Conservation (phyloP, 805 yeast species). For the Kodamaea nitidulidarum region DNA sequence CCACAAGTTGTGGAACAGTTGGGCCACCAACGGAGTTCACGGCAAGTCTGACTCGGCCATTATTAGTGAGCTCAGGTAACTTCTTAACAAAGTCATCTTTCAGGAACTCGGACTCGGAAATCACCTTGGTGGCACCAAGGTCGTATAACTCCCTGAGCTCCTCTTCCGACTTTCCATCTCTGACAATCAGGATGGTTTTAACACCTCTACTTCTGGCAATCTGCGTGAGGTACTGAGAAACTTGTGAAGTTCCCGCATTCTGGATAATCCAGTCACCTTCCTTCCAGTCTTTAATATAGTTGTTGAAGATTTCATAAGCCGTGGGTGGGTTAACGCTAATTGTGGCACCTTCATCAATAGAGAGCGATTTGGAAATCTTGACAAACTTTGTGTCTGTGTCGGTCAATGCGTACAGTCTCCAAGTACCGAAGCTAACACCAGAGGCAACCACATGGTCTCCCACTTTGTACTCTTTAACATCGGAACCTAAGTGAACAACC, state of each 20-base stretch:
- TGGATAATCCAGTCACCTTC: slow-evolving; percentile 30
- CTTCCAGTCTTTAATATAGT: slow-evolving; percentile 19
- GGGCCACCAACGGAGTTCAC: slow-evolving; percentile 31
- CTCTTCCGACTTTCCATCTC: slow-evolving; percentile 28
- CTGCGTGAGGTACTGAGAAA: slow-evolving; percentile 28
- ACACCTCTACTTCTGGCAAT: slow-evolving; percentile 21
- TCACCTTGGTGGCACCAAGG: slow-evolving; percentile 22
- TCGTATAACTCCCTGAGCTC: slow-evolving; percentile 19
- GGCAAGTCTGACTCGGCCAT: slow-evolving; percentile 24
- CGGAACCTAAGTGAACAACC: slow-evolving; percentile 15
- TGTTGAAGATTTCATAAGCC: slow-evolving; percentile 18
- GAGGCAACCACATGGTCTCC: slow-evolving; percentile 20
- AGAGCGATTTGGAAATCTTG: slow-evolving; percentile 5
- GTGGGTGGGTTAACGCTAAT: slow-evolving; percentile 20
- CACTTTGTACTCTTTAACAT: slow-evolving; percentile 11
- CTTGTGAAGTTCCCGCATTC: slow-evolving; percentile 35
- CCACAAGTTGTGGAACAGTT: slow-evolving; percentile 21
- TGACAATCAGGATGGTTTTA: slow-evolving; percentile 26
- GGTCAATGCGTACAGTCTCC: slow-evolving; percentile 20
- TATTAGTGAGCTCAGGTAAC: slow-evolving; percentile 16
- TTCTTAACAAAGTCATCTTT: slow-evolving; percentile 14
- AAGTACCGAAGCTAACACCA: slow-evolving; percentile 20
- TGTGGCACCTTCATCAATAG: slow-evolving; percentile 18
- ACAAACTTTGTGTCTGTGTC: slow-evolving; percentile 5
- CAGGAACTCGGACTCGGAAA: slow-evolving; percentile 25